These are phyloP conservation scores for Trametes versicolor DNA, from an alignment of 1,284 basidiomycete genomes.

Conservation along the genomic window DNA sequence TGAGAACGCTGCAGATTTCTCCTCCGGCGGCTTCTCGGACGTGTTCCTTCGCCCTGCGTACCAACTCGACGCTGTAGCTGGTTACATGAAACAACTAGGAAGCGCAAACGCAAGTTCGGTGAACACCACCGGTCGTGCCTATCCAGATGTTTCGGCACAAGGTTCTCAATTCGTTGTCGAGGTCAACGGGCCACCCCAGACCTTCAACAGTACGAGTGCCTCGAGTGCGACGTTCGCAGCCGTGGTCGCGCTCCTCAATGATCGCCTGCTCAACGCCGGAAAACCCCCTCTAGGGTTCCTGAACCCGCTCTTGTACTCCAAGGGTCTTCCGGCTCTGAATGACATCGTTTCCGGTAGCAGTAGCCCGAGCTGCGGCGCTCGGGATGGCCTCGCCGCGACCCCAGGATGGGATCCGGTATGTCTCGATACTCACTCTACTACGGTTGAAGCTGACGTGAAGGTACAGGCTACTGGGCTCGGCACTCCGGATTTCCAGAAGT, in stretches of 20 bases:
- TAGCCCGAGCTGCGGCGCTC: no score
- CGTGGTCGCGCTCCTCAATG: conserved; percentile 69
- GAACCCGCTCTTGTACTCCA: no score
- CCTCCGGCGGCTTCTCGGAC: conserved; percentile 56
- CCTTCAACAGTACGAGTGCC: conserved; percentile 46
- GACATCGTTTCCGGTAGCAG: no score
- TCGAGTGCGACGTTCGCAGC: conserved; percentile 53
- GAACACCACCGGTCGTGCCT: no score
- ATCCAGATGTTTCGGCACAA: conserved; percentile 18
- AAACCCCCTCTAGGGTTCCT: not conserved
- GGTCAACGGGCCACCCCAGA: conserved; percentile 54
- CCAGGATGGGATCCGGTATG: no score
- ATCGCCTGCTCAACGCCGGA: conserved; percentile 56
- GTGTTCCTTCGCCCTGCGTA: conserved; percentile 51
- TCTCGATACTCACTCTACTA: no score
- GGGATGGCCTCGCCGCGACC: no score
- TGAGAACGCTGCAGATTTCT: conserved; percentile 55
- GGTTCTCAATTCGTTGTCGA: conserved; percentile 33
- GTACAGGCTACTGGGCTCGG: no score
- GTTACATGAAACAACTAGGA: conserved; percentile 38
- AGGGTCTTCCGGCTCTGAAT: no score
- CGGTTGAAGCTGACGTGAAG: no score
- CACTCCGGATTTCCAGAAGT: no score
- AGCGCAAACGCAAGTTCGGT: conserved; percentile 32
- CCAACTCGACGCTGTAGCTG: conserved; percentile 45